phyloP scores from a whole-genome alignment of 225 moss, liverwort and hornwort genomes.

The Antitrichia curtipendula region DNA sequence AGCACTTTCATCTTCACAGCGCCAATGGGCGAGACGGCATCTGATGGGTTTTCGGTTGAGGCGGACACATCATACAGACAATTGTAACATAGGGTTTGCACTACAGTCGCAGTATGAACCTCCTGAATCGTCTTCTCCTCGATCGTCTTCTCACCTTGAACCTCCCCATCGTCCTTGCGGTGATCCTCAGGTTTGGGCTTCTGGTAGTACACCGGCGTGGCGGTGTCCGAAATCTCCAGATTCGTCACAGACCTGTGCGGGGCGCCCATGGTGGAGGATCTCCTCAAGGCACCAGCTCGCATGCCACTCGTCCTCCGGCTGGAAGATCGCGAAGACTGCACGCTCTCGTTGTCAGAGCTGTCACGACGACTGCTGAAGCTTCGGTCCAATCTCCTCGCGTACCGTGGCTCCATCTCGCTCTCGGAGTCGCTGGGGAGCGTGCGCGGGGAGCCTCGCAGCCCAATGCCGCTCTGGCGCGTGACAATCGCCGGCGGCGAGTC shows the following conservation, averaged over 20 bases:
- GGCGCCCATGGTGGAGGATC: not conserved
- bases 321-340: slow-evolving; percentile 25
- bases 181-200: slow-evolving; percentile 36
- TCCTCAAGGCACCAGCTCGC: slow-evolving; percentile 17
- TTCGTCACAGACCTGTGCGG: slow-evolving; percentile 24
- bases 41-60: slow-evolving; percentile 17
- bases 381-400: slow-evolving; percentile 10
- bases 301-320: slow-evolving; percentile 9
- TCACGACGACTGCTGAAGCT: slow-evolving; percentile 30
- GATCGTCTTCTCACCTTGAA: slow-evolving; percentile 30
- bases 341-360: slow-evolving; percentile 38
- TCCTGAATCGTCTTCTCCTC: slow-evolving; percentile 55
- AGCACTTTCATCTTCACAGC: slow-evolving; percentile 43
- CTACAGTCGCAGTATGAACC: slow-evolving; percentile 41
- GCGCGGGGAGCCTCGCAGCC: slow-evolving; percentile 3
- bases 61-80: slow-evolving; percentile 54
- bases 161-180: slow-evolving; percentile 17
- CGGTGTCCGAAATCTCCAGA: slow-evolving; percentile 20
- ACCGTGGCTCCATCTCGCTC: slow-evolving; percentile 43
- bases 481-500: not conserved
- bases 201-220: slow-evolving; percentile 45
- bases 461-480: slow-evolving; percentile 9
- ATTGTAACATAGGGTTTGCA: slow-evolving; percentile 49
- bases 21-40: slow-evolving; percentile 19
- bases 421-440: slow-evolving; percentile 34